phyloP scores from a whole-genome alignment of 2,329 filamentous ascomycete species.

The Penicillium janthinellum region DNA sequence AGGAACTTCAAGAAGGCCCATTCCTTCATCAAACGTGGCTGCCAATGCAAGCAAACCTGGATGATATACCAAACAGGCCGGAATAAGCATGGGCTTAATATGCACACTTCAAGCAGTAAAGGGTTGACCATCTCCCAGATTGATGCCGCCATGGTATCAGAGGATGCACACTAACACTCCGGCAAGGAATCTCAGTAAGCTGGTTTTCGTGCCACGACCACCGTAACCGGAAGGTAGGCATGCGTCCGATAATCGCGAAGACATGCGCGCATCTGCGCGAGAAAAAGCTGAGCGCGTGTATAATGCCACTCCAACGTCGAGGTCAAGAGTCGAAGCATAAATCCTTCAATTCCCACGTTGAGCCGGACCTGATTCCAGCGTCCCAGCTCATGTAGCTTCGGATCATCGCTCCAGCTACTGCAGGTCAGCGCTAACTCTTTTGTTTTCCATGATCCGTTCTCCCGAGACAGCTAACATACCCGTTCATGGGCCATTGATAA shows the following conservation, averaged over 20 bases:
- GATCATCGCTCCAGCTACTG: constrained; percentile 24
- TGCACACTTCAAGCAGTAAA: background rate
- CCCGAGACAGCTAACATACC: background rate
- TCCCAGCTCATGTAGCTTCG: constrained; percentile 27
- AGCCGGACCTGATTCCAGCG: constrained; percentile 27
- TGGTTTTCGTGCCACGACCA: constrained; percentile 27
- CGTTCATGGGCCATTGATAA: constrained; percentile 30
- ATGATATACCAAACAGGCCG: background rate
- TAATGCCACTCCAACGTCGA: constrained; percentile 27
- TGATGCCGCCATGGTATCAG: background rate
- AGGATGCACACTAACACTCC: background rate
- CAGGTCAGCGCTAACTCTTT: background rate
- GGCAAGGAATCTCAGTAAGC: background rate
- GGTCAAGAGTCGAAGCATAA: constrained; percentile 29
- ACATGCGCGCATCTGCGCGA: constrained; percentile 27
- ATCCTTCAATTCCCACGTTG: constrained; percentile 23
- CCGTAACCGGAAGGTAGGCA: constrained; percentile 26
- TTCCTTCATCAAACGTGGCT: background rate
- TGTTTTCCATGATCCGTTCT: background rate
- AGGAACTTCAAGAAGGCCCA: too few species aligned
- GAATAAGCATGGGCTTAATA: background rate
- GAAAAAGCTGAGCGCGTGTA: constrained; percentile 25
- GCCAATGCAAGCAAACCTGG: background rate
- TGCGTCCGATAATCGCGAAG: constrained; percentile 25
- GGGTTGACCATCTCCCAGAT: background rate